A percentile compares a stretch with the other conserved stretches of the same genome.
These are phyloP conservation scores for Dryas alaskensis DNA, from an alignment of 306 rosid genomes.

Conservation along the genomic window DNA sequence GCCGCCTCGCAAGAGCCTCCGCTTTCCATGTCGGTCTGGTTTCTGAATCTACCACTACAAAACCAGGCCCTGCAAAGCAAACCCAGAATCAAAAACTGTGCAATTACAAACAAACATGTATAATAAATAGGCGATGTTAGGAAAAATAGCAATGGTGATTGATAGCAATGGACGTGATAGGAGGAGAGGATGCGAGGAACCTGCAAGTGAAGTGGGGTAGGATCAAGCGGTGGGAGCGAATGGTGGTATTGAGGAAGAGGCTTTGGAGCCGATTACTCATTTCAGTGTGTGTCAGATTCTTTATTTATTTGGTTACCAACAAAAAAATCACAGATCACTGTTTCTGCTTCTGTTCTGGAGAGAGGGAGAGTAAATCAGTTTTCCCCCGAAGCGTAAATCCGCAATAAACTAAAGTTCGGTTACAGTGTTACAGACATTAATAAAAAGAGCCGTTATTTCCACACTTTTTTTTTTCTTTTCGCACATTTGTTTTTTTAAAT, in stretches of 20 bases:
- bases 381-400: no score
- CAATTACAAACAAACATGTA: not conserved
- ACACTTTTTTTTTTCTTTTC: no score
- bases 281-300: slow-evolving; percentile 2
- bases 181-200: slow-evolving; percentile 5
- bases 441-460: no score
- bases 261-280: slow-evolving; percentile 40
- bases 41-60: slow-evolving; percentile 28
- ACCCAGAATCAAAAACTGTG: not conserved
- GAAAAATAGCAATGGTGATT: no score
- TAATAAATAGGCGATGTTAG: no score
- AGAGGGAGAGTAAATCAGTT: no score
- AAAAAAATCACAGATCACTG: not conserved
- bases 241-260: not conserved
- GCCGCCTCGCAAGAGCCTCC: slow-evolving; percentile 25
- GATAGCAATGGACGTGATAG: not conserved
- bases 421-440: no score
- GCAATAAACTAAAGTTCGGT: no score
- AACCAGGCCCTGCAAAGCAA: slow-evolving; percentile 30
- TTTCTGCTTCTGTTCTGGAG: not conserved
- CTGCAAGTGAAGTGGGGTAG: slow-evolving; percentile 28
- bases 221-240: slow-evolving; percentile 16
- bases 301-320: not conserved
- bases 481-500: no score
- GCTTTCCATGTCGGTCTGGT: slow-evolving; percentile 41